phyloP scores from a whole-genome alignment of 1,284 basidiomycete species.

The Ceratobasidium sp. region DNA sequence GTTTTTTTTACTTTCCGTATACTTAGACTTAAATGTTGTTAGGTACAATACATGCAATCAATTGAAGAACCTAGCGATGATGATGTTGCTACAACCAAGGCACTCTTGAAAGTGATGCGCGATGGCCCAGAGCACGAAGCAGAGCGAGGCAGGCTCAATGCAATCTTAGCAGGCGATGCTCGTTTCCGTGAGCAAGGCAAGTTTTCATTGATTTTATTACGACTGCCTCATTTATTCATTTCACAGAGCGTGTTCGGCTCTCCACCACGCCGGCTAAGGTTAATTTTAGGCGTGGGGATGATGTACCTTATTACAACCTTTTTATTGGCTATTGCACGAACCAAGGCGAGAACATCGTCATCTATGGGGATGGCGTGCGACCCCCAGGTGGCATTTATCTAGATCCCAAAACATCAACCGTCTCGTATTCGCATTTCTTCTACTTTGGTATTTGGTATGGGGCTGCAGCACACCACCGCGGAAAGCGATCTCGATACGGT shows the following conservation, averaged over 20 bases:
- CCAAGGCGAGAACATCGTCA: not conserved
- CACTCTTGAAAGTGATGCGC: not conserved
- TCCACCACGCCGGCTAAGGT: not conserved
- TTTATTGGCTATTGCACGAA: not conserved
- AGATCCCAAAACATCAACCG: not conserved
- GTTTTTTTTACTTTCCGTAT: not conserved
- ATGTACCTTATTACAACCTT: not conserved
- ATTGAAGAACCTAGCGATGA: not conserved
- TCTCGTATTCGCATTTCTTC: not conserved
- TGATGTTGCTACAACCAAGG: not conserved
- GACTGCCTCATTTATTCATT: not conserved
- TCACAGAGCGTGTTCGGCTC: not conserved
- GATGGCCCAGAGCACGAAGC: slow-evolving; percentile 12
- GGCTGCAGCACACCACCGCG: not conserved
- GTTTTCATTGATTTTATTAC: not conserved
- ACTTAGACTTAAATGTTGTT: not conserved
- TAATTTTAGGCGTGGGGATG: not conserved
- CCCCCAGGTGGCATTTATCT: not conserved
- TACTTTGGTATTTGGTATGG: not conserved
- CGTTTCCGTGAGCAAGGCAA: not conserved
- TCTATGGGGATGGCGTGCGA: not conserved
- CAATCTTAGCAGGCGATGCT: slow-evolving; percentile 4
- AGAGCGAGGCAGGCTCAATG: not conserved
- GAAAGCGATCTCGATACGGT: not conserved
- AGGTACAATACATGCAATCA: not conserved